phyloP scores from a whole-genome alignment of 2,329 filamentous ascomycete species.

The Ophiocordyceps camponoti-saundersi region DNA sequence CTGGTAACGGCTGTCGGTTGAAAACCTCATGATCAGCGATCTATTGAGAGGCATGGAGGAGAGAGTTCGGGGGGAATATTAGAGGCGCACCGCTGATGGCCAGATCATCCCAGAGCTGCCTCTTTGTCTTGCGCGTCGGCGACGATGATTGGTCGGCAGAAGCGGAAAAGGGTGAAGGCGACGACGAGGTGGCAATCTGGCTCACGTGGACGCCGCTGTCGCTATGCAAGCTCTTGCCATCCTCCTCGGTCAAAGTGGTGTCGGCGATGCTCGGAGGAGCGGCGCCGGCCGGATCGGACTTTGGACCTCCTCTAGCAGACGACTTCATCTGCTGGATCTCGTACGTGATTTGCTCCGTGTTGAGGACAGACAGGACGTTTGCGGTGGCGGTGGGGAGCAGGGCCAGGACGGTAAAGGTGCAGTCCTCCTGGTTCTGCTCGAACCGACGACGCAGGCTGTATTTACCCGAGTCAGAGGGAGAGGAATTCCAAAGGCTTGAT shows the following conservation, averaged over 20 bases:
- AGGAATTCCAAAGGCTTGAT: no score
- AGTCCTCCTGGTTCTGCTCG: slow-evolving; percentile 98
- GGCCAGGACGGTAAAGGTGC: slow-evolving; percentile 93
- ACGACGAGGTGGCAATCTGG: slow-evolving; percentile 35
- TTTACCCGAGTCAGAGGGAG: no score
- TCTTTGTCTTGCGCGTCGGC: slow-evolving; percentile 53
- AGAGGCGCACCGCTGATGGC: slow-evolving; percentile 68
- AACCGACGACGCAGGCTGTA: slow-evolving; percentile 79
- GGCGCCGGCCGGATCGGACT: slow-evolving; percentile 29
- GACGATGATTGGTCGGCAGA: slow-evolving; percentile 10
- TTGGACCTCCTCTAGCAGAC: slow-evolving; percentile 39
- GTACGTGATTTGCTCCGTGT: slow-evolving; percentile 82
- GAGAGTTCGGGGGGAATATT: neutral
- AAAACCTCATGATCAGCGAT: neutral
- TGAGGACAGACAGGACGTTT: slow-evolving; percentile 72
- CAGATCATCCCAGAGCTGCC: slow-evolving; percentile 92
- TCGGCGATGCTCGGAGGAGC: slow-evolving; percentile 43
- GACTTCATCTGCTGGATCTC: slow-evolving; percentile 89
- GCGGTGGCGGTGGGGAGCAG: slow-evolving; percentile 82
- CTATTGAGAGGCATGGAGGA: neutral
- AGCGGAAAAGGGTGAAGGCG: slow-evolving; percentile 31
- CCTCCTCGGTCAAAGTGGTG: slow-evolving; percentile 68
- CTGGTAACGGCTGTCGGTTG: slow-evolving; percentile 52
- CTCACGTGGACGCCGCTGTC: slow-evolving; percentile 74
- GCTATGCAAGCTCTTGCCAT: slow-evolving; percentile 63